Evolutionary conservation across 2,329 filamentous ascomycete genomes (phyloP).

Genomic region (Scedosporium apiospermum): DNA sequence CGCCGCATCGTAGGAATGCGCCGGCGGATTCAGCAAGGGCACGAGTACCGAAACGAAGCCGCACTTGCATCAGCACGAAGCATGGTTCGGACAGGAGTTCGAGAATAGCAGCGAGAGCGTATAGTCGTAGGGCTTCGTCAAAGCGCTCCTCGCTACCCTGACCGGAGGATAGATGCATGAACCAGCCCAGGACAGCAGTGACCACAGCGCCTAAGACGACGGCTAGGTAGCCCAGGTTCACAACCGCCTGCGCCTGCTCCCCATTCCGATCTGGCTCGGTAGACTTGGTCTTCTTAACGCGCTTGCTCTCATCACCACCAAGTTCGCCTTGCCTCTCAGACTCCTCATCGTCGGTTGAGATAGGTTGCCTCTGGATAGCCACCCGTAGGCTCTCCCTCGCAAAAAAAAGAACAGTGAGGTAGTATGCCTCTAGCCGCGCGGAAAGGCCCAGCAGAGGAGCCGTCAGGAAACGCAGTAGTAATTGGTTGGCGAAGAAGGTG

Average conservation of each 20-base stretch:
- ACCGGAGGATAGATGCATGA: constrained; percentile 51
- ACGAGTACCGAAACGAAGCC: constrained; percentile 68
- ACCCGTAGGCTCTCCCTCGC: constrained; percentile 83
- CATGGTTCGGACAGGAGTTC: constrained; percentile 82
- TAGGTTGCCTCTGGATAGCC: constrained; percentile 69
- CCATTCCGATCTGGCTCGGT: constrained; percentile 14
- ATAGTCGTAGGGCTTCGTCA: constrained; percentile 36
- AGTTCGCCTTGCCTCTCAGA: neutral
- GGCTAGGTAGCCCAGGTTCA: constrained; percentile 82
- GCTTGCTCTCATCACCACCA: neutral
- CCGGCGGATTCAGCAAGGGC: constrained; percentile 77
- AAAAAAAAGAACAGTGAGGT: constrained; percentile 89
- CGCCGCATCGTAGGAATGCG: constrained; percentile 65
- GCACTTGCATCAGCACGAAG: constrained; percentile 79
- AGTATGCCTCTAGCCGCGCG: constrained; percentile 86
- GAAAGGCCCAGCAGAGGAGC: constrained; percentile 77
- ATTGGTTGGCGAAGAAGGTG: constrained; percentile 87
- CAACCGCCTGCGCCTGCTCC: constrained; percentile 57
- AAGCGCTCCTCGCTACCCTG: constrained; percentile 32
- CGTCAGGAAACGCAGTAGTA: constrained; percentile 79
- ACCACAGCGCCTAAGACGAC: constrained; percentile 58
- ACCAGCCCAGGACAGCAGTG: constrained; percentile 50
- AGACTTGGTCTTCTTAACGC: constrained; percentile 9
- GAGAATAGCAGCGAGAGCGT: constrained; percentile 48
- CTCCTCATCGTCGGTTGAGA: neutral